Evolutionary conservation across 2,329 filamentous ascomycete genomes (phyloP).

Genomic region (Trichoderma oligosporum): DNA sequence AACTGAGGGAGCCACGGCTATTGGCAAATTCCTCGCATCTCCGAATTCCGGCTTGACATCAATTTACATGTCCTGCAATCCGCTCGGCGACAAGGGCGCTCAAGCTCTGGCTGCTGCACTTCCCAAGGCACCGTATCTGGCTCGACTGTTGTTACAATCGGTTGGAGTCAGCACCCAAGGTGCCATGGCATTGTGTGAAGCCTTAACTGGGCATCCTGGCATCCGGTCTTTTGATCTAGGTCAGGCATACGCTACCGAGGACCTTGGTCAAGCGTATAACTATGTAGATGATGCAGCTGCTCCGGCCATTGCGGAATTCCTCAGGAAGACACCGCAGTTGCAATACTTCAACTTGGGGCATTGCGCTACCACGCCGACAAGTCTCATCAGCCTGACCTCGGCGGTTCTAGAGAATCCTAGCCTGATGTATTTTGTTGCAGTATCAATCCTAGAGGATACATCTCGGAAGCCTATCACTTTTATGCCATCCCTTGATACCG

Average conservation of each 20-base stretch:
- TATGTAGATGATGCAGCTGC: constrained; percentile 41
- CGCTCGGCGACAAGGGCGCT: constrained; percentile 34
- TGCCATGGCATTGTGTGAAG: constrained; percentile 36
- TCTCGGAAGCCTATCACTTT: constrained; percentile 26
- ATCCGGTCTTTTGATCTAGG: constrained; percentile 42
- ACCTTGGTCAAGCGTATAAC: constrained; percentile 45
- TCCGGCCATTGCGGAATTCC: constrained; percentile 33
- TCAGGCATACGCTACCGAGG: constrained; percentile 45
- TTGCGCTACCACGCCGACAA: constrained; percentile 33
- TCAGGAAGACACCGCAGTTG: constrained; percentile 33
- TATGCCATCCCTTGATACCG: constrained; percentile 29
- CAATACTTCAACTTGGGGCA: constrained; percentile 43
- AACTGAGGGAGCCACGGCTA: constrained; percentile 28
- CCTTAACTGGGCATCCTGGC: constrained; percentile 33
- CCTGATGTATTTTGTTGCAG: constrained; percentile 38
- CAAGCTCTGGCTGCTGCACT: constrained; percentile 32
- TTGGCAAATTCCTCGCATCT: constrained; percentile 33
- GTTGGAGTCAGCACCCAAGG: constrained; percentile 41
- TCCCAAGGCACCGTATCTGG: constrained; percentile 32
- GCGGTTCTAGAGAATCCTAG: constrained; percentile 31
- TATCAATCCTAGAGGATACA: constrained; percentile 36
- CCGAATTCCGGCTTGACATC: constrained; percentile 35
- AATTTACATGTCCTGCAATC: constrained; percentile 39
- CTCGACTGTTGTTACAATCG: constrained; percentile 41
- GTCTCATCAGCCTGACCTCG: constrained; percentile 28